Evolutionary conservation across 305 asterid genomes (phyloP), one percentile per base, ranked within the genome.

Genomic region (Petunia hybrid): DNA sequence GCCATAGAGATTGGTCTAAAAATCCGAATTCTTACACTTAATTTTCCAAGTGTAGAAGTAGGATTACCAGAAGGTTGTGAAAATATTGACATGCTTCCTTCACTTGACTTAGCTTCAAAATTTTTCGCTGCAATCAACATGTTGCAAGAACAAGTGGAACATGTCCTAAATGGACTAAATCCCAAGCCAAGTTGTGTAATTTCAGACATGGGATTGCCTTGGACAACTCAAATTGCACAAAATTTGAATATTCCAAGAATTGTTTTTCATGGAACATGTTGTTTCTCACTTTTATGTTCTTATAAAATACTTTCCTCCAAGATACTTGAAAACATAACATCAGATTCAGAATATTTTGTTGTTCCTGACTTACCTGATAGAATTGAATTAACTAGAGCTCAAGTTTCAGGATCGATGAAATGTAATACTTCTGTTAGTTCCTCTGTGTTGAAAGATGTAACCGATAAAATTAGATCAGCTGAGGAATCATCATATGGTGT

Each of bases 161-260:
- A 81, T 35, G 53, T 79, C 64, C 79, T 91, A 62, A 63, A 82
- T 14, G 80, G 80, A 36, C 41, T 89, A 40, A 61, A 65, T 1
- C 90, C 89, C 5, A 85, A 36, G 2, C 92, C 94, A 16, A 83
- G 59, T 67, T 92, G 97, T 82, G 16, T 92, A 38, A 91, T 91
- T 22, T 88, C 93, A 5, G 95, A 91, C 73, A 74, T 85, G 87
- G 81, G 85, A 57, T 83, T 87, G 60, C 85, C 89, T 0, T 91
- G 97, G 93, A 87, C 92, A 13, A 75, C 86, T 13, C 75, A 82
- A n/a, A 38, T 82, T 35, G 89, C 91, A 2, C 71, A 64, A 0
- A 80, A 66, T 14, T 59, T 83, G 8, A 35, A 43, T 16, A 65
- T 88, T 40, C 93, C 93, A 0, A 80, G 89, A 74, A 82, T 90